Evolutionary conservation across 148 eudicot species (phyloP).

Genomic region (Heliosperma pusillum): DNA sequence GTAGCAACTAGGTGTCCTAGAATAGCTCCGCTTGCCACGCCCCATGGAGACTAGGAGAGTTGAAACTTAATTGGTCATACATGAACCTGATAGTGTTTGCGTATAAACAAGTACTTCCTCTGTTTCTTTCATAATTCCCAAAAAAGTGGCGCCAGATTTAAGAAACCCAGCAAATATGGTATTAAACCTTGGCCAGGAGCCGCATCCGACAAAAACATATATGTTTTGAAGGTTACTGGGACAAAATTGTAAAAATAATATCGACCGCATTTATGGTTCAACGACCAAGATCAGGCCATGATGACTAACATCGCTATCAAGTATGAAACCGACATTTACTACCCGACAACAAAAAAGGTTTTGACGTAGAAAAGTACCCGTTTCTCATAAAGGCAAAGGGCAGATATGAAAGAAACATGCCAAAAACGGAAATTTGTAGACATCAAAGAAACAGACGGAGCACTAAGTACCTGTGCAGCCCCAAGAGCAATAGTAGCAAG

Average conservation of each 20-base stretch:
- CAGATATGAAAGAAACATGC: not conserved
- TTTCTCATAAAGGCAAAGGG: not conserved
- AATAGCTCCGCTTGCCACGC: conserved; percentile 96
- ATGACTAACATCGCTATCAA: too few relatives aligned
- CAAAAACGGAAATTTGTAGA: not conserved
- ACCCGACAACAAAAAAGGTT: not conserved
- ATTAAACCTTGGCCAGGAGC: not conserved
- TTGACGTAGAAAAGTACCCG: not conserved
- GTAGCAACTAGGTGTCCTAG: conserved; percentile 85
- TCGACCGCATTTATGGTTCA: too few relatives aligned
- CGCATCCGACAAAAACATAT: not conserved
- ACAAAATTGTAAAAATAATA: too few relatives aligned
- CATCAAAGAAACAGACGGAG: not conserved
- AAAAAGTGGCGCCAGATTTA: not conserved
- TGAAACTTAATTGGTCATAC: not conserved
- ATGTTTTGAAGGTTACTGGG: not conserved
- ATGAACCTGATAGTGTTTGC: not conserved
- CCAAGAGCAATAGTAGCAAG: conserved; percentile 98
- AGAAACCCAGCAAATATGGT: not conserved
- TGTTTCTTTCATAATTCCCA: not conserved
- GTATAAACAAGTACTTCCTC: not conserved
- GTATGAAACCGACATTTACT: too few relatives aligned
- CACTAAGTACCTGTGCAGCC: conserved; percentile 76
- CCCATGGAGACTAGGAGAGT: conserved; percentile 76
- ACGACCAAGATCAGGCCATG: too few relatives aligned